These are phyloP conservation scores for Pyrenula massariospora DNA, from an alignment of 495 filamentous ascomycete species.

Conservation along the genomic window DNA sequence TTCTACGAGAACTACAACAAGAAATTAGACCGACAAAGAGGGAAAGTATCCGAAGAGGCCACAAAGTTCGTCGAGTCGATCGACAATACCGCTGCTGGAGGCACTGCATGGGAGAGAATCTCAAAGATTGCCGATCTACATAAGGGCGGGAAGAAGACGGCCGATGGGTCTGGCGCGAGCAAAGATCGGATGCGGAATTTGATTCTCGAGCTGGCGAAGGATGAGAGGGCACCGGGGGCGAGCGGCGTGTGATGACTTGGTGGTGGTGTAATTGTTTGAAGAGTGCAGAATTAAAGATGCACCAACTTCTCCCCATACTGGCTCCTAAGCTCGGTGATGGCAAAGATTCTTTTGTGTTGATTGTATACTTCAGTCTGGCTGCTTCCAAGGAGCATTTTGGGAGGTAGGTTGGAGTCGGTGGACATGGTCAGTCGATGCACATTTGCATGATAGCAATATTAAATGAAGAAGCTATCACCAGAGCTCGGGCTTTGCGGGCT, in stretches of 20 bases:
- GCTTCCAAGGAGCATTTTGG: too few species aligned
- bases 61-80: slow-evolving; percentile 82
- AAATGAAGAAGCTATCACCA: too few species aligned
- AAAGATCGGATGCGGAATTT: slow-evolving; percentile 94
- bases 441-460: too few species aligned
- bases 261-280: too few species aligned
- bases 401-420: too few species aligned
- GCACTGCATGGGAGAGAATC: slow-evolving; percentile 97
- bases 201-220: slow-evolving; percentile 77
- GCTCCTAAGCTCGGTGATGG: too few species aligned
- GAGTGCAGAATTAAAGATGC: too few species aligned
- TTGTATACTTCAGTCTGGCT: too few species aligned
- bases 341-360: too few species aligned
- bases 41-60: slow-evolving; percentile 79
- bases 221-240: slow-evolving; percentile 85
- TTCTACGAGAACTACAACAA: slow-evolving; percentile 99
- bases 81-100: slow-evolving; percentile 85
- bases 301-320: too few species aligned
- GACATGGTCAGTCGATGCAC: too few species aligned
- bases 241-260: slow-evolving; percentile 22
- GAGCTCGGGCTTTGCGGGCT: too few species aligned
- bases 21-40: slow-evolving; percentile 84
- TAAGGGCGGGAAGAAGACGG: slow-evolving; percentile 45
- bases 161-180: slow-evolving; percentile 58
- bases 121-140: slow-evolving; percentile 86